These are phyloP conservation scores for Polymyxa betae DNA, from an alignment of 208 protist genomes.

Conservation along the genomic window DNA sequence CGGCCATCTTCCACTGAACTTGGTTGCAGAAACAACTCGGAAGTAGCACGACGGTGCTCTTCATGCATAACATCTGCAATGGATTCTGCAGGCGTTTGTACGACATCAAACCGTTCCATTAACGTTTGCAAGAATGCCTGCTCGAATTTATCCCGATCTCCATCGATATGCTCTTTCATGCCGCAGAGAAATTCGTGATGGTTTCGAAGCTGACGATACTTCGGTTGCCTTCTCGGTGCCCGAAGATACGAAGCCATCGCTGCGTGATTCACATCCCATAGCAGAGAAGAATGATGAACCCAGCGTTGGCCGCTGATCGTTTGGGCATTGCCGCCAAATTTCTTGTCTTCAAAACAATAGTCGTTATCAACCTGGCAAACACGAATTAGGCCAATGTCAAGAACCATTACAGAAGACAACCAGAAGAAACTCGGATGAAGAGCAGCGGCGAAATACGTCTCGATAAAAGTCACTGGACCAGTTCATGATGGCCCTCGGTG, in stretches of 20 bases:
- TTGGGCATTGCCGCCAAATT: conserved; percentile 57
- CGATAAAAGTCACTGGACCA: conserved; percentile 35
- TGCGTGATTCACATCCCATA: conserved; percentile 35
- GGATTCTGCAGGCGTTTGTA: no score
- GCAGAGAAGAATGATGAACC: conserved; percentile 58
- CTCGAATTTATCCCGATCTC: not conserved
- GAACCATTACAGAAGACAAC: not conserved
- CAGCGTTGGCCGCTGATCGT: conserved; percentile 50
- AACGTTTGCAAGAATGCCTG: not conserved
- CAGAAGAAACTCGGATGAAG: not conserved
- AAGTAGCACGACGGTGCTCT: no score
- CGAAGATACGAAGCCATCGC: conserved; percentile 39
- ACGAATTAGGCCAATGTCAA: not conserved
- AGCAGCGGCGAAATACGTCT: conserved; percentile 6
- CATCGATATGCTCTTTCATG: not conserved
- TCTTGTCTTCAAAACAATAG: conserved; percentile 26
- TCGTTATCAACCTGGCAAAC: conserved; percentile 38
- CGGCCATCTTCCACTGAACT: no score
- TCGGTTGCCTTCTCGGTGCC: conserved; percentile 36
- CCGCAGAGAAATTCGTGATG: conserved; percentile 34
- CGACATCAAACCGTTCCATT: not conserved
- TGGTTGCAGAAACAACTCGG: no score
- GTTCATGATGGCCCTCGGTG: conserved; percentile 34
- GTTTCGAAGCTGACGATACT: conserved; percentile 11
- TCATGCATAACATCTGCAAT: not conserved